Evolutionary conservation across 202 grass and related monocot species (phyloP).

Genomic region (Dendrocalamus latiflorus): DNA sequence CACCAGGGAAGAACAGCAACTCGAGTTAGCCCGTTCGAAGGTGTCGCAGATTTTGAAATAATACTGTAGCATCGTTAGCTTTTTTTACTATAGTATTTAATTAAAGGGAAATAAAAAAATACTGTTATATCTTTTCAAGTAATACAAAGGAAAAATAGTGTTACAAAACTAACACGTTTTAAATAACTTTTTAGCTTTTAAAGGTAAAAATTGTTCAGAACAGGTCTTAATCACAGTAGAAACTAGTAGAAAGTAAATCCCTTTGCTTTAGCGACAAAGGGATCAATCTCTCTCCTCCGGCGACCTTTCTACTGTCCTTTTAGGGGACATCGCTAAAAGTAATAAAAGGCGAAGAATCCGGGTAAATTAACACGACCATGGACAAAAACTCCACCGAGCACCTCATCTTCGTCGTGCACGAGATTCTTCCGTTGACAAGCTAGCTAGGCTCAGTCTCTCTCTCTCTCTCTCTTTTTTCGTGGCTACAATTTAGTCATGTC

Average conservation of each 20-base stretch:
- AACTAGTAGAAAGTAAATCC: background rate
- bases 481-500: background rate
- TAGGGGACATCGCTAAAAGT: constrained; percentile 21
- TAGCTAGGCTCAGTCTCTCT: background rate
- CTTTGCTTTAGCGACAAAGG: background rate
- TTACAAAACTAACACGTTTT: no score
- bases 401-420: background rate
- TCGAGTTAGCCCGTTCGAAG: background rate
- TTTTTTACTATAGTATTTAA: no score
- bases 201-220: no score
- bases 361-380: background rate
- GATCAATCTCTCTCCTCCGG: background rate
- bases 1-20: background rate
- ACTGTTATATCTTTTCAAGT: no score
- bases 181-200: no score
- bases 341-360: background rate
- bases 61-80: no score
- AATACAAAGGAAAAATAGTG: no score
- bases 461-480: background rate
- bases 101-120: no score
- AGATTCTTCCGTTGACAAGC: constrained; percentile 15
- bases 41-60: no score
- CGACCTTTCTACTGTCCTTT: constrained; percentile 24
- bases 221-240: background rate
- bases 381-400: background rate